Base-by-base conservation (phyloP, 2,329 filamentous ascomycete species). In the Neofusicoccum kwambonambiense region DNA sequence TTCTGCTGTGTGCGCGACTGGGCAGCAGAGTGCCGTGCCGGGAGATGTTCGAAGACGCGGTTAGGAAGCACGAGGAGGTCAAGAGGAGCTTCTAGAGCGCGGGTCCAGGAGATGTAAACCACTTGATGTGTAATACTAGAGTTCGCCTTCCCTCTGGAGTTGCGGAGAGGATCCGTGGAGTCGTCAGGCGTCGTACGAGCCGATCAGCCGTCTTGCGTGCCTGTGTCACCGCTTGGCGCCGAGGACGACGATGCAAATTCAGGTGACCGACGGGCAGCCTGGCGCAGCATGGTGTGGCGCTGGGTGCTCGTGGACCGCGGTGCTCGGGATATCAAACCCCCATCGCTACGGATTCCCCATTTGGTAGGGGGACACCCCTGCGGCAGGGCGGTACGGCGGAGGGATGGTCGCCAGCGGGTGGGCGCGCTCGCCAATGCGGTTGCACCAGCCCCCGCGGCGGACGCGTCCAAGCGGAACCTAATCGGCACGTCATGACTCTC, bases 1-100 rank as follows among this genome's bases (percentile, higher is more conserved):
- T 99, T 75, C 78, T 99, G 72, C 82, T 99, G 17, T 99, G 95
- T 77, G 93, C 95, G 0, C 86, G 88, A 69, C 76, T 99, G 66
- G 93, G 92, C 3, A 97, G 92, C 75, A 85, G 87, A 68, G 93
- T 99, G 2, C 83, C 83, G 65, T 97, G 94, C 71, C 87, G 90
- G 68, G 88, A 90, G 66, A 79, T 99, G 80, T 99, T 99, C 76
- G 82, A 84, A 65, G 78, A 85, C 45, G 89, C 81, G 4, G 74
- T 81, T 1, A 64, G 71, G 64, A 76, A 75, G 13, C 82, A 73
- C 62, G 65, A 71, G 34, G 39, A 47, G 61, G 19, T 37, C 19
- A 39, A 37, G 41, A 45, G 37, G 50, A 12, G 56, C 31, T 22
- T 17, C 42, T 49, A 60, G 42, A 60, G 6, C 41, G 31, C 3